phyloP scores from a whole-genome alignment of 768 basidiomycete species.

The Phanerochaete sordida region DNA sequence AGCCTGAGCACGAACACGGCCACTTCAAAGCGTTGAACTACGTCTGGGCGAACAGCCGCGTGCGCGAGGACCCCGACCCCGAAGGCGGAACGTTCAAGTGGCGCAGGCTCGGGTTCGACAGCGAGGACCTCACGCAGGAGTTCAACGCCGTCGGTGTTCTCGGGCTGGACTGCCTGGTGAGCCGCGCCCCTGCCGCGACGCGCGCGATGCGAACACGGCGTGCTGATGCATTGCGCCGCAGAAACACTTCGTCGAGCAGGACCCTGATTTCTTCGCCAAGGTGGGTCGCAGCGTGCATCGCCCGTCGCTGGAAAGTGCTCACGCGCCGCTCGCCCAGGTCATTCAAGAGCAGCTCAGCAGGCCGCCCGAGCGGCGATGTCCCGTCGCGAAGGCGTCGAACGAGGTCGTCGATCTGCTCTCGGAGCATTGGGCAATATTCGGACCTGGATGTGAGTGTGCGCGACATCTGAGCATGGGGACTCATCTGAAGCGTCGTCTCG shows the following conservation, averaged over 20 bases:
- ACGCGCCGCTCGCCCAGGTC: constrained; percentile 39
- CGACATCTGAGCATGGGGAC: no score
- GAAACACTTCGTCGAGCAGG: constrained; percentile 65
- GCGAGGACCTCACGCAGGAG: constrained; percentile 71
- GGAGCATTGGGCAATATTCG: constrained; percentile 52
- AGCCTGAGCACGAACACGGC: constrained; percentile 56
- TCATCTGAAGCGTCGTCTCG: background rate
- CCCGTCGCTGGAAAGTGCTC: background rate
- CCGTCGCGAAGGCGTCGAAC: constrained; percentile 78
- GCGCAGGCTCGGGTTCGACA: constrained; percentile 75
- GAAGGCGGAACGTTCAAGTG: constrained; percentile 55
- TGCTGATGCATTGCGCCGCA: constrained; percentile 24
- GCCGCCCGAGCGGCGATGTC: constrained; percentile 71
- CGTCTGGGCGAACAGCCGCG: constrained; percentile 64
- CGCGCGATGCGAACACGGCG: background rate
- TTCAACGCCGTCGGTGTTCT: constrained; percentile 77
- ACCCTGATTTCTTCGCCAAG: constrained; percentile 73
- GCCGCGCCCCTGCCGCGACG: constrained; percentile 17
- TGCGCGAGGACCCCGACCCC: constrained; percentile 48
- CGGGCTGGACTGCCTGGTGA: constrained; percentile 78
- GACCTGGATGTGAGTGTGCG: no score
- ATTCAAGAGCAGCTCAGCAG: constrained; percentile 79
- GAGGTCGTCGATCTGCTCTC: constrained; percentile 82
- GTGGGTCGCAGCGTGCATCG: constrained; percentile 29
- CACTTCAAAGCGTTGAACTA: constrained; percentile 56